phyloP scores from a whole-genome alignment of 1,284 basidiomycete species.

The Sphagnurus paluster region DNA sequence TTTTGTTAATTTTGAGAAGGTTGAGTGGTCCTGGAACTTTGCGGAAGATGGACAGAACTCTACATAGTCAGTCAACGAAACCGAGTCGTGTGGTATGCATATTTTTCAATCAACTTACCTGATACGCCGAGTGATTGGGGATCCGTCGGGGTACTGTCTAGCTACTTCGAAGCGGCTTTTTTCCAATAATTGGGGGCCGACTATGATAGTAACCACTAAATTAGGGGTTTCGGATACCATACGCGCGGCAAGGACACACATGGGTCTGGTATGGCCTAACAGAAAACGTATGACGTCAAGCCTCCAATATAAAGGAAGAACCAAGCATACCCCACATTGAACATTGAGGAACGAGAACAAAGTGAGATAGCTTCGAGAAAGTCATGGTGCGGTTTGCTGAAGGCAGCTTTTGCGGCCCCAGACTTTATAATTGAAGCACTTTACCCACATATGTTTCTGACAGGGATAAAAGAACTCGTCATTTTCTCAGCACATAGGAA shows the following conservation, averaged over 20 bases:
- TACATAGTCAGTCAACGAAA: neutral
- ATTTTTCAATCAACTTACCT: no score
- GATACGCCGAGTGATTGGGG: conserved; percentile 7
- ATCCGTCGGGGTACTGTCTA: conserved; percentile 10
- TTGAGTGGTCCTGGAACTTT: conserved; percentile 9
- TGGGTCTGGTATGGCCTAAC: conserved; percentile 19
- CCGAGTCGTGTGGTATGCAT: no score
- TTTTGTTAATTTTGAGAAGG: conserved; percentile 7
- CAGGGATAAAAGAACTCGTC: no score
- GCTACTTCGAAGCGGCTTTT: conserved; percentile 14
- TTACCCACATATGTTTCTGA: no score
- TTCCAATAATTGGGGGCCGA: conserved; percentile 12
- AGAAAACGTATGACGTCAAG: neutral
- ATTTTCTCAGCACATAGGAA: no score
- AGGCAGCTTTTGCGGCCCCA: no score
- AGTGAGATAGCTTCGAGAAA: neutral
- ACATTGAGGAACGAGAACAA: conserved; percentile 7
- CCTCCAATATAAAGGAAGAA: neutral
- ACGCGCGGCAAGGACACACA: conserved; percentile 18
- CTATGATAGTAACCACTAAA: conserved; percentile 15
- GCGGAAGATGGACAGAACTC: conserved; percentile 14
- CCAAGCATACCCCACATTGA: conserved; percentile 11
- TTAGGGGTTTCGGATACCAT: conserved; percentile 12
- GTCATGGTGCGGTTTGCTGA: no score
- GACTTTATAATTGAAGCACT: no score